Base-by-base conservation (phyloP, 2,329 filamentous ascomycete genomes). In the Pseudogymnoascus sp. region DNA sequence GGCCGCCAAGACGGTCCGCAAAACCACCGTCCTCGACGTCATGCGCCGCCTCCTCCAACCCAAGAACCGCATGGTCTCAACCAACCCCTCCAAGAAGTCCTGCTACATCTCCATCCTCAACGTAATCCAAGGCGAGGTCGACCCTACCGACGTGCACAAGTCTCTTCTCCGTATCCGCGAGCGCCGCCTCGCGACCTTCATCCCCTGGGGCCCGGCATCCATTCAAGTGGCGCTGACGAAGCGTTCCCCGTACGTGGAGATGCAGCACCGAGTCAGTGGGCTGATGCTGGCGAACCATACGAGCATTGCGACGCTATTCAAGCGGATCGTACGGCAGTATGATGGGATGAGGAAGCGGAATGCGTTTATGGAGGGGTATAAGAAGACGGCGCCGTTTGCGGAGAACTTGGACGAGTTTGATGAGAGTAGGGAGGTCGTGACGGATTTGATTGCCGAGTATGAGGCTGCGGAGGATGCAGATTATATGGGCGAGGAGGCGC, bases 71-170 rank as follows among this genome's bases (percentile, higher is more conserved):
- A 99, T 99, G 94, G 94, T 99, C 48, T 96, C 92, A 21, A 96
- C 94, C 19, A 88, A 91, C 60, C 92, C 92, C 1, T 89, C 88
- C 68, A 97, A 97, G 77, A 95, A 90, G 77, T 96, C 91, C 76
- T 99, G 94, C 77, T 99, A 99, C 77, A 97, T 99, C 70, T 96
- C 91, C 55, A 97, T 99, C 67, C 79, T 99, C 64, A 97, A 99
- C 74, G 96, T 99, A 68, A 99, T 99, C 68, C 94, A 97, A 77
- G 94, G 94, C 69, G 94, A 99, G 73, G 94, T 95, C 37, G 95
- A 99, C 71, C 92, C 94, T 7, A 97, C 92, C 2, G 95, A 99
- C 74, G 90, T 99, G 60, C 94, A 99, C 79, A 99, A 99, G 82
- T 97, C 92, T 65, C 79, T 99, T 61, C 83, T 99, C 61, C 89